These are phyloP conservation scores for Wallacemonas sp. DNA, from an alignment of 208 protist genomes.

Conservation along the genomic window DNA sequence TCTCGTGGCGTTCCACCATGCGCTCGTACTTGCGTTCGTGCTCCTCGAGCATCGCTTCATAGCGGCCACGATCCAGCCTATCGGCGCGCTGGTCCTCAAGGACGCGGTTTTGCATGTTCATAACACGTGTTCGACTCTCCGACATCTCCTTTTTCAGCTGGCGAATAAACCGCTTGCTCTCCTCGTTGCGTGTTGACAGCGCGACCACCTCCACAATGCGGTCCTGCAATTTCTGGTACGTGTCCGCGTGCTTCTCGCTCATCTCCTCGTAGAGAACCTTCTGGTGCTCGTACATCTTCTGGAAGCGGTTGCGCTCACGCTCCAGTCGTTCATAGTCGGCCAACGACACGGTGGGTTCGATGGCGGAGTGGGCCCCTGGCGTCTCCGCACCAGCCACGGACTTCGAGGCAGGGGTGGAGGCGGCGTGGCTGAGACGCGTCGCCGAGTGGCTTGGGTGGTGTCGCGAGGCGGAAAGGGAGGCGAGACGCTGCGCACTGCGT, in stretches of 20 bases:
- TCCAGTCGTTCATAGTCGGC: constrained; percentile 56
- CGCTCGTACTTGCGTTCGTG: constrained; percentile 56
- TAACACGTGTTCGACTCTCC: constrained; percentile 72
- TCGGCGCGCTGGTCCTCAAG: constrained; percentile 64
- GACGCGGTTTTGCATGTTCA: constrained; percentile 79
- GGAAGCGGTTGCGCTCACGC: constrained; percentile 72
- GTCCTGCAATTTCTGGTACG: constrained; percentile 73
- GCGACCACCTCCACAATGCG: constrained; percentile 89
- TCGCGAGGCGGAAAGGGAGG: constrained; percentile 21
- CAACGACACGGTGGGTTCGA: constrained; percentile 50
- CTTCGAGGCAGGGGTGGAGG: neutral
- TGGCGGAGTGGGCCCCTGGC: constrained; percentile 3
- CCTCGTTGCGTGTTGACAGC: constrained; percentile 83
- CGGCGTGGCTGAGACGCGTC: neutral
- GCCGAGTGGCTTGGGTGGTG: constrained; percentile 7
- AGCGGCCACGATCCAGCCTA: constrained; percentile 40
- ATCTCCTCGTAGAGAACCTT: constrained; percentile 81
- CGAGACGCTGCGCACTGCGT: neutral
- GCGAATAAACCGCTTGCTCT: constrained; percentile 88
- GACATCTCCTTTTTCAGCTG: constrained; percentile 88
- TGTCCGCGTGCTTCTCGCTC: constrained; percentile 66
- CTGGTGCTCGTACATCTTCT: constrained; percentile 91
- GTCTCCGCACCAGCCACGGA: neutral
- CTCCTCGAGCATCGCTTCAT: constrained; percentile 57
- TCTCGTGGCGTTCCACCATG: constrained; percentile 60